Conservation (phyloP, 2,329 filamentous ascomycete species). For the Penicillium sp. region DNA sequence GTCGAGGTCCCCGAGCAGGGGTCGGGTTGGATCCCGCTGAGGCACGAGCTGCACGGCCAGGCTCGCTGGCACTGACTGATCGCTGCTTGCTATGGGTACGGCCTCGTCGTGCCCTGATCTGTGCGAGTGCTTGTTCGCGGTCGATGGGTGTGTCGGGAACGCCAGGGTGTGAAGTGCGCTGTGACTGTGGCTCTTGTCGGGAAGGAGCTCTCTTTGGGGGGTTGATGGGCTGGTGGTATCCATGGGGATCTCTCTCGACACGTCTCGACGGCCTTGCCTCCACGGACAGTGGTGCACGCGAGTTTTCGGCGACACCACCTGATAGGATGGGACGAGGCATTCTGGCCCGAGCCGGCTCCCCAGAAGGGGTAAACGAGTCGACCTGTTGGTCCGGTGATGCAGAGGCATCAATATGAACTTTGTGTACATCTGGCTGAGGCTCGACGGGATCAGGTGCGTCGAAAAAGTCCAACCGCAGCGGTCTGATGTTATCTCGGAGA, state of each 20-base stretch:
- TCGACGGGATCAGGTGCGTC: slow-evolving; percentile 11
- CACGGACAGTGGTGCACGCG: background rate
- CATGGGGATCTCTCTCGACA: slow-evolving; percentile 16
- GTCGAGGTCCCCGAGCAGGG: slow-evolving; percentile 28
- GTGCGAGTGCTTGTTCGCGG: slow-evolving; percentile 49
- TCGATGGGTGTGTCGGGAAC: slow-evolving; percentile 46
- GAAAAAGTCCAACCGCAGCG: slow-evolving; percentile 20
- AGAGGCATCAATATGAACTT: slow-evolving; percentile 6
- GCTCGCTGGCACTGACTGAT: slow-evolving; percentile 42
- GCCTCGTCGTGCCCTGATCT: slow-evolving; percentile 49
- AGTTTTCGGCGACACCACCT: background rate
- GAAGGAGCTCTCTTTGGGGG: slow-evolving; percentile 34
- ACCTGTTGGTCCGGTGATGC: slow-evolving; percentile 8
- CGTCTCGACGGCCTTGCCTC: slow-evolving; percentile 14
- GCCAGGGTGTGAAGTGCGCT: slow-evolving; percentile 23
- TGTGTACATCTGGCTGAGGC: slow-evolving; percentile 5
- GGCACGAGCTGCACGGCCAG: slow-evolving; percentile 27
- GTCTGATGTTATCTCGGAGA: slow-evolving; percentile 28
- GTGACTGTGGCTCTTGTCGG: slow-evolving; percentile 26
- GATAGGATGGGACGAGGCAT: background rate
- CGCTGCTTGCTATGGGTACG: slow-evolving; percentile 45
- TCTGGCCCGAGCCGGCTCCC: slow-evolving; percentile 8
- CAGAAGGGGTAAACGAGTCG: slow-evolving; percentile 18
- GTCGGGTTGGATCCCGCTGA: slow-evolving; percentile 26
- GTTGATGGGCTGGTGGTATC: slow-evolving; percentile 12